These are phyloP conservation scores for Salicornia ramosissima DNA, from an alignment of 148 eudicot species.

Conservation along the genomic window DNA sequence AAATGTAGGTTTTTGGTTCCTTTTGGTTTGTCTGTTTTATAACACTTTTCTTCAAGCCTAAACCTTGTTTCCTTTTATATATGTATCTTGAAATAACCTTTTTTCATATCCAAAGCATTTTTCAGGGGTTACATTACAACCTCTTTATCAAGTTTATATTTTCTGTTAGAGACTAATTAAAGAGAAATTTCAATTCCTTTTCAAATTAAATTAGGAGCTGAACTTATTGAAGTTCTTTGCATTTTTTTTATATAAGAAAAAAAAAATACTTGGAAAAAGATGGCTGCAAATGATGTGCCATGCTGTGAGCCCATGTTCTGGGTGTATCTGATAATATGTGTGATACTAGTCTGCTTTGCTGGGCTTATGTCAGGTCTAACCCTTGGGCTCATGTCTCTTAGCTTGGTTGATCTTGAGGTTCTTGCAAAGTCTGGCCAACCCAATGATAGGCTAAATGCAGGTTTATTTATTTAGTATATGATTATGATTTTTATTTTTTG, in stretches of 20 bases:
- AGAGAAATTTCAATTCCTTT: not conserved
- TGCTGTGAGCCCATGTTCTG: constrained; percentile 84
- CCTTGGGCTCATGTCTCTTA: constrained; percentile 80
- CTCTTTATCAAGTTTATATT: constrained; percentile 4
- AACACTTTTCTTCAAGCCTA: too few relatives aligned
- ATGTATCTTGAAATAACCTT: too few relatives aligned
- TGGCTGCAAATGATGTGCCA: constrained; percentile 84
- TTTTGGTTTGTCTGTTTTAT: constrained; percentile 21
- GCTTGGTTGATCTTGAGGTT: constrained; percentile 82
- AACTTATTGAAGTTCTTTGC: too few relatives aligned
- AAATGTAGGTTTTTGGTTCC: constrained; percentile 9
- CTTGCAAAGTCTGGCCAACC: constrained; percentile 74
- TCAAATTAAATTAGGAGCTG: too few relatives aligned
- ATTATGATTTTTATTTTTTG: too few relatives aligned
- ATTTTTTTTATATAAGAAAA: too few relatives aligned
- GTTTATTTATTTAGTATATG: too few relatives aligned
- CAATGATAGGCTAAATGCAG: constrained; percentile 61
- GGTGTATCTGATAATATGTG: constrained; percentile 53
- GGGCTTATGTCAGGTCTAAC: constrained; percentile 92
- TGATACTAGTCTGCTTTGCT: constrained; percentile 62
- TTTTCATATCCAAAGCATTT: not conserved
- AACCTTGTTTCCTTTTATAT: too few relatives aligned
- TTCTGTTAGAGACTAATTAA: not conserved
- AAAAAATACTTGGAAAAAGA: constrained; percentile 10
- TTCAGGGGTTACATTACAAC: not conserved